These are phyloP conservation scores for Adenanthera pavonina DNA, from an alignment of 306 rosid species.

Conservation along the genomic window DNA sequence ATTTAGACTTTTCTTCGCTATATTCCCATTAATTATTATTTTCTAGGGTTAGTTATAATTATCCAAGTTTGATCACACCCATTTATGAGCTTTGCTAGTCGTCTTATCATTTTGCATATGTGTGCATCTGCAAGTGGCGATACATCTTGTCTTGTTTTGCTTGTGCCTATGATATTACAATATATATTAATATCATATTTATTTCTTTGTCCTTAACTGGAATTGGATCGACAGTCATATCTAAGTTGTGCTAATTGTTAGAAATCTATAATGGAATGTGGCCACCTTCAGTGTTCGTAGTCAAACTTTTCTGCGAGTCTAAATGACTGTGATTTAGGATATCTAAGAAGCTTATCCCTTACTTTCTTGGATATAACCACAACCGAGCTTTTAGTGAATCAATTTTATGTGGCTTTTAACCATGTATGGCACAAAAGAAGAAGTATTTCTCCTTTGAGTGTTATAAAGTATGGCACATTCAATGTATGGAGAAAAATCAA, in stretches of 20 bases:
- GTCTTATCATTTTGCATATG: neutral
- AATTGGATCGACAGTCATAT: conserved; percentile 33
- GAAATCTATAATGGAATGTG: conserved; percentile 29
- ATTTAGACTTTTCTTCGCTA: neutral
- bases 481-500: conserved; percentile 5
- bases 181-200: neutral
- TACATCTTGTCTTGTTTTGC: conserved; percentile 9
- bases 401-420: conserved; percentile 25
- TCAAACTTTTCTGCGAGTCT: conserved; percentile 45
- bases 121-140: conserved; percentile 27
- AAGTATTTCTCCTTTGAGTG: neutral
- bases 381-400: conserved; percentile 35
- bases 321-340: conserved; percentile 19
- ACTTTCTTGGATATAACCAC: conserved; percentile 26
- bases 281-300: conserved; percentile 20
- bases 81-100: neutral
- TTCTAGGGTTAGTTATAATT: neutral
- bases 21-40: neutral
- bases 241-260: conserved; percentile 11
- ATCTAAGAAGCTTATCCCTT: conserved; percentile 16
- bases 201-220: conserved; percentile 21
- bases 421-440: conserved; percentile 32
- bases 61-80: conserved; percentile 12
- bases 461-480: neutral
- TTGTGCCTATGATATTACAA: neutral